Evolutionary conservation across 2,329 filamentous ascomycete genomes (phyloP).

Genomic region (Xylariomycetidae sp.): DNA sequence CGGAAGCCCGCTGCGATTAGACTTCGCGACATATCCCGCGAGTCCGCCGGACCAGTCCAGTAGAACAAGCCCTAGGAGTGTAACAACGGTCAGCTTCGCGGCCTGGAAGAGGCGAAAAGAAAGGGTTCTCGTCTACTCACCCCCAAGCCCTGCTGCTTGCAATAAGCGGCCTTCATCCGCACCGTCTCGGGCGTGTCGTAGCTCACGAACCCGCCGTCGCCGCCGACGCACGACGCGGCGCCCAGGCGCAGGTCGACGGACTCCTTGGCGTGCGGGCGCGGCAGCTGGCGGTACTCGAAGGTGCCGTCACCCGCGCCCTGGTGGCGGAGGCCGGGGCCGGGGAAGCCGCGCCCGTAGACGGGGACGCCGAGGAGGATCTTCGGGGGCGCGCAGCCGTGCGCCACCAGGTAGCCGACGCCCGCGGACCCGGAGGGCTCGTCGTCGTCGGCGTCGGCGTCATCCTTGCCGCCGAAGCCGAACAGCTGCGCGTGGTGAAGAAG

Average conservation of each 20-base stretch:
- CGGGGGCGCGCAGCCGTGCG: constrained; percentile 58
- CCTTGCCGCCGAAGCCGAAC: constrained; percentile 42
- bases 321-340: constrained; percentile 60
- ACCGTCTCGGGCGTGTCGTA: constrained; percentile 78
- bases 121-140: constrained; percentile 33
- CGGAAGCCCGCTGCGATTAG: constrained; percentile 54
- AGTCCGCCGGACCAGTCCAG: constrained; percentile 72
- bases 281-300: constrained; percentile 69
- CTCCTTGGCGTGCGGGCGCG: constrained; percentile 56
- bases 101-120: constrained; percentile 5
- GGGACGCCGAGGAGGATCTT: constrained; percentile 75
- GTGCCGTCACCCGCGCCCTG: constrained; percentile 52
- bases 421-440: constrained; percentile 61
- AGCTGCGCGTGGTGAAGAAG: constrained; percentile 78
- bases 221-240: constrained; percentile 66
- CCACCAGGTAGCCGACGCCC: constrained; percentile 59
- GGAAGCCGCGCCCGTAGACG: constrained; percentile 69
- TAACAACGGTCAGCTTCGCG: background rate
- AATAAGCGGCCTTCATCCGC: constrained; percentile 67
- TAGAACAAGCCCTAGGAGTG: constrained; percentile 74
- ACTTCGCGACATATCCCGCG: constrained; percentile 49
- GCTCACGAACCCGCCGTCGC: constrained; percentile 69
- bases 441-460: constrained; percentile 24
- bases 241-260: constrained; percentile 60
- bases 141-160: constrained; percentile 63